phyloP scores from a whole-genome alignment of 140 eudicot species.

The Oenanthe javanica region DNA sequence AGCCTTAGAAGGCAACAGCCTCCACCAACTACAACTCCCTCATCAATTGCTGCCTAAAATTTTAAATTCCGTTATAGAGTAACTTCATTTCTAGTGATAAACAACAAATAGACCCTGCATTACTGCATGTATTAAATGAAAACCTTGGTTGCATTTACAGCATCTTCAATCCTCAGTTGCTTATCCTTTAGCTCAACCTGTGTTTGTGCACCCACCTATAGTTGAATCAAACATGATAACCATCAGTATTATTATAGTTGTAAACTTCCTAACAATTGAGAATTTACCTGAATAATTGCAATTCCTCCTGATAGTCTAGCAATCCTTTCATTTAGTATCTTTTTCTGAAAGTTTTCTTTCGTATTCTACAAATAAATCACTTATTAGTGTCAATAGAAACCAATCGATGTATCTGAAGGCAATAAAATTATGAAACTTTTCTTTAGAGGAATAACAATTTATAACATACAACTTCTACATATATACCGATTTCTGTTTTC shows the following conservation, averaged over 20 bases:
- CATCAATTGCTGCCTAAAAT: constrained; percentile 85
- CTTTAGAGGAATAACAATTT: too few relatives aligned
- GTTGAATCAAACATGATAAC: neutral
- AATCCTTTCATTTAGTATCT: constrained; percentile 68
- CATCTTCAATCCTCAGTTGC: constrained; percentile 85
- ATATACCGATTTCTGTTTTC: neutral
- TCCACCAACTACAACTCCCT: constrained; percentile 96
- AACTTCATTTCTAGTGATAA: constrained; percentile 5
- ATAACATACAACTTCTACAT: neutral
- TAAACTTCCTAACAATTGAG: neutral
- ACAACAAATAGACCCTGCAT: constrained; percentile 9
- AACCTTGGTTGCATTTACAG: constrained; percentile 91
- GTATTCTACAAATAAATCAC: constrained; percentile 41
- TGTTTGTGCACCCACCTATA: constrained; percentile 92
- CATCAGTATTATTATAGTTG: neutral
- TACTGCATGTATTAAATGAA: constrained; percentile 13
- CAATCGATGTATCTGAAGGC: neutral
- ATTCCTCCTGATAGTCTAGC: constrained; percentile 81
- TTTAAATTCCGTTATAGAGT: constrained; percentile 6
- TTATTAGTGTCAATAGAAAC: neutral
- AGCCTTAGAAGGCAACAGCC: constrained; percentile 86
- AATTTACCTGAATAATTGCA: constrained; percentile 64
- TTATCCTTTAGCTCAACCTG: constrained; percentile 80
- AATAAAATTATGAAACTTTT: neutral
- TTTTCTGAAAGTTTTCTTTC: constrained; percentile 56